Conservation (phyloP, 805 yeast genomes). For the Jamesozyma rosinii region DNA sequence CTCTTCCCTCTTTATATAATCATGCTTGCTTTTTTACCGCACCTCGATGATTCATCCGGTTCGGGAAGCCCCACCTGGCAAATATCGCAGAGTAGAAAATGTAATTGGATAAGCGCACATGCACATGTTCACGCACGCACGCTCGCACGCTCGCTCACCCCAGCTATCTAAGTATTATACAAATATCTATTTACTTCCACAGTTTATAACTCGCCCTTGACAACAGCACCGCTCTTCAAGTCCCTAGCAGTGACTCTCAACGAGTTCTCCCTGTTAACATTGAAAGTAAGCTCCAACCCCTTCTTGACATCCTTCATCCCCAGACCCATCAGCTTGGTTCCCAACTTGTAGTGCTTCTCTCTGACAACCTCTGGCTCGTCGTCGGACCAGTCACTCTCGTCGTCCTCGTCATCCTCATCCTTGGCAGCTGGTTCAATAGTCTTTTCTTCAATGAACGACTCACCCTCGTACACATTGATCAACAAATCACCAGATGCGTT, state of each 20-base stretch:
- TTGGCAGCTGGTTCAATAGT: conserved; percentile 56
- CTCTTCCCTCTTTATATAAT: too few relatives aligned
- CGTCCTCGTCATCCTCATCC: conserved; percentile 41
- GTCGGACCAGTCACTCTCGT: conserved; percentile 43
- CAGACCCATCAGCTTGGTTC: conserved; percentile 67
- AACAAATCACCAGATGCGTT: conserved; percentile 53
- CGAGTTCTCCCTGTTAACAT: conserved; percentile 51
- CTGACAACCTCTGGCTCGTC: conserved; percentile 85
- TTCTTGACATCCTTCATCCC: conserved; percentile 62
- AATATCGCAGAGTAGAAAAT: too few relatives aligned
- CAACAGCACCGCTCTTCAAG: conserved; percentile 48
- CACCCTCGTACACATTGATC: conserved; percentile 76
- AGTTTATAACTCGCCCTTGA: conserved; percentile 42
- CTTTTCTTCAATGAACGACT: conserved; percentile 73
- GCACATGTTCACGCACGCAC: too few relatives aligned
- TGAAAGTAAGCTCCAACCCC: conserved; percentile 51
- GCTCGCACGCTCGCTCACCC: too few relatives aligned
- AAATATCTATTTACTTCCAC: background rate
- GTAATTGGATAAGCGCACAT: too few relatives aligned
- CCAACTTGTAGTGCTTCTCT: conserved; percentile 65
- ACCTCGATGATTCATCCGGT: too few relatives aligned
- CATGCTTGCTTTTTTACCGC: too few relatives aligned
- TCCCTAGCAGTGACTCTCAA: conserved; percentile 56
- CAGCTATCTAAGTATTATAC: background rate
- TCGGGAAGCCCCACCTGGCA: too few relatives aligned